Conservation (phyloP, 1,139 yeast genomes). For the Blastobotrys aristatus region DNA sequence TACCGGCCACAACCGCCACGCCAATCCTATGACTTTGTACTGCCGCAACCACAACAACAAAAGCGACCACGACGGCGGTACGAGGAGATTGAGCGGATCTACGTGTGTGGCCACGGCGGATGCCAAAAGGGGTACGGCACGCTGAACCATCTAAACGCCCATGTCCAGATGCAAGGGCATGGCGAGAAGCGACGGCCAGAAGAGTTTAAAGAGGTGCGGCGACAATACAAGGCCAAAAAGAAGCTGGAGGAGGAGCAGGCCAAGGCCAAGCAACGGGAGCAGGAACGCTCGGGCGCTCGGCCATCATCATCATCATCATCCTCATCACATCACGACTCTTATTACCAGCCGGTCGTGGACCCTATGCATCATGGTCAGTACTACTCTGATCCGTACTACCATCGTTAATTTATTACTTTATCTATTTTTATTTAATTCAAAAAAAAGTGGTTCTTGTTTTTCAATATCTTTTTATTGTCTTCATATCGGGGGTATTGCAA, state of each 20-base stretch:
- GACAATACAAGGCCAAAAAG: slow-evolving; percentile 30
- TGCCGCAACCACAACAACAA: slow-evolving; percentile 15
- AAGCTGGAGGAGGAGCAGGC: slow-evolving; percentile 18
- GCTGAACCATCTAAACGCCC: slow-evolving; percentile 71
- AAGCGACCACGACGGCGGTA: slow-evolving; percentile 58
- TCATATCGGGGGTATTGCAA: too few species aligned
- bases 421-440: not conserved
- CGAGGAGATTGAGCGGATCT: slow-evolving; percentile 64
- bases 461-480: too few species aligned
- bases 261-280: not conserved
- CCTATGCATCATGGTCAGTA: not conserved
- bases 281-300: too few species aligned
- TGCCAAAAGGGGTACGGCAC: slow-evolving; percentile 74
- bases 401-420: not conserved
- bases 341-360: not conserved
- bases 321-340: not conserved
- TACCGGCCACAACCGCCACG: not conserved
- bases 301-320: not conserved
- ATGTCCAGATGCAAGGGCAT: slow-evolving; percentile 65
- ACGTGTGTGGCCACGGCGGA: slow-evolving; percentile 53
- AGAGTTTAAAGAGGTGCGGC: slow-evolving; percentile 52
- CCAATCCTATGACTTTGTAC: slow-evolving; percentile 25
- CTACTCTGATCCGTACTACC: not conserved
- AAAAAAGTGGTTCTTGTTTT: too few species aligned
- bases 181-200: slow-evolving; percentile 66